These are phyloP conservation scores for Echites panduratus DNA, from an alignment of 257 asterid species.

Conservation along the genomic window DNA sequence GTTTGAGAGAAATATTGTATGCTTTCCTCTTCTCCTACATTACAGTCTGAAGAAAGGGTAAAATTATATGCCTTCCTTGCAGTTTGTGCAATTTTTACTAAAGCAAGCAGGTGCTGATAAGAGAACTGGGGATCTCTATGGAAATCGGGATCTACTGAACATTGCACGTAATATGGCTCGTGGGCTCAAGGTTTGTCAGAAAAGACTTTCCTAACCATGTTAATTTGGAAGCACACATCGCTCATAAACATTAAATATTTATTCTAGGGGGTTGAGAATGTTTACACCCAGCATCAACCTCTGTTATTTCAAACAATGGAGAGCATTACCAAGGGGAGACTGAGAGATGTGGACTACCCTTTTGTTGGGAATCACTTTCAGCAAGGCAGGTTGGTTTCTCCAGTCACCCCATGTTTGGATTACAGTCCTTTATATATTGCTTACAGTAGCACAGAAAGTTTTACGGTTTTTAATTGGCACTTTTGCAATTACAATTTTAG, in stretches of 20 bases:
- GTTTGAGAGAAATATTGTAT: background rate
- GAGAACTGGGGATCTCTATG: conserved; percentile 95
- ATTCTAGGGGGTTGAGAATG: conserved; percentile 92
- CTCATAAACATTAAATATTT: conserved; percentile 13
- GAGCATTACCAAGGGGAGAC: conserved; percentile 82
- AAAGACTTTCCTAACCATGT: conserved; percentile 3
- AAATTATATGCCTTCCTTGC: conserved; percentile 29
- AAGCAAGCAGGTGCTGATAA: conserved; percentile 96
- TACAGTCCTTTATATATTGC: background rate
- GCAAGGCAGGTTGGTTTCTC: conserved; percentile 64
- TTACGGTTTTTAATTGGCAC: background rate
- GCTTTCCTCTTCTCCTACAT: conserved; percentile 1
- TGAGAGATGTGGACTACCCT: conserved; percentile 97
- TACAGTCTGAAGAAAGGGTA: background rate
- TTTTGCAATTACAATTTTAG: background rate
- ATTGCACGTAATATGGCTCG: conserved; percentile 98
- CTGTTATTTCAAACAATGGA: conserved; percentile 86
- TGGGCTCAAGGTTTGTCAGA: conserved; percentile 68
- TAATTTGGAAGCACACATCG: conserved; percentile 9
- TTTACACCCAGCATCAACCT: conserved; percentile 98
- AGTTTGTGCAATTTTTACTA: conserved; percentile 92
- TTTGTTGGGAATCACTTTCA: conserved; percentile 91
- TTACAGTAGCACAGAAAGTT: background rate
- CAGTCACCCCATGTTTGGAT: background rate
- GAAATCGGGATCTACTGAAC: conserved; percentile 81